Evolutionary conservation across 2,329 filamentous ascomycete species (phyloP).

Genomic region (Madurella fahalii): DNA sequence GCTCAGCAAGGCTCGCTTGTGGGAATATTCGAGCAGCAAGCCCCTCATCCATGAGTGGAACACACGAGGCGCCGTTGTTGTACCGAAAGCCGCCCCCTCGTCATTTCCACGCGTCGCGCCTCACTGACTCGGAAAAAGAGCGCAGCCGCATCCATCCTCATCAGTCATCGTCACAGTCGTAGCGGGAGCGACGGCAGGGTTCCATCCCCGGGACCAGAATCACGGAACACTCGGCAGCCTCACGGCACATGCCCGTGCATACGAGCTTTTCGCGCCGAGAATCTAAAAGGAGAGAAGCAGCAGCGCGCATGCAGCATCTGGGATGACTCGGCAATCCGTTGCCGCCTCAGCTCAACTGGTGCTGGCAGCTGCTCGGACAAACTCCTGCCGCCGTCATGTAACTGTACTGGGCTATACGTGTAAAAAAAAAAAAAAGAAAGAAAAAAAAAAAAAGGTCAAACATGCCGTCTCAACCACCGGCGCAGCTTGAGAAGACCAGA

Average conservation of each 20-base stretch:
- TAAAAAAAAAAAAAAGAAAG: no score
- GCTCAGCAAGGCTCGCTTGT: not conserved
- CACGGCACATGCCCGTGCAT: constrained; percentile 7
- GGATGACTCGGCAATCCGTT: not conserved
- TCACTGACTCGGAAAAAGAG: not conserved
- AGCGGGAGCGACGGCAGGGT: not conserved
- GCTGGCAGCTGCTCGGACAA: no score
- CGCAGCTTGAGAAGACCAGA: no score
- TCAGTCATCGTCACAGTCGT: not conserved
- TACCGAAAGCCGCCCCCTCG: not conserved
- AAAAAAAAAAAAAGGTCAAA: no score
- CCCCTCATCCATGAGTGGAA: not conserved
- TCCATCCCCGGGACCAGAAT: not conserved
- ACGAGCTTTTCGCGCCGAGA: not conserved
- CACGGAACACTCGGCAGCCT: not conserved
- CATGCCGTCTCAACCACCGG: no score
- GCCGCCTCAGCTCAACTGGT: not conserved
- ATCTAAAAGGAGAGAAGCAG: no score
- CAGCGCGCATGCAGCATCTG: no score
- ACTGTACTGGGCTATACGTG: no score
- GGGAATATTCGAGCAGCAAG: no score
- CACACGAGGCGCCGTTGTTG: not conserved
- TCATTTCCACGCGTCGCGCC: not conserved
- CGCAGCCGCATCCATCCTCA: not conserved
- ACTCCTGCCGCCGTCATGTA: no score